A percentile compares a stretch with the other conserved stretches of the same genome.
phyloP scores from a whole-genome alignment of 2,329 filamentous ascomycete species.

The Arthrocladium fulminans region DNA sequence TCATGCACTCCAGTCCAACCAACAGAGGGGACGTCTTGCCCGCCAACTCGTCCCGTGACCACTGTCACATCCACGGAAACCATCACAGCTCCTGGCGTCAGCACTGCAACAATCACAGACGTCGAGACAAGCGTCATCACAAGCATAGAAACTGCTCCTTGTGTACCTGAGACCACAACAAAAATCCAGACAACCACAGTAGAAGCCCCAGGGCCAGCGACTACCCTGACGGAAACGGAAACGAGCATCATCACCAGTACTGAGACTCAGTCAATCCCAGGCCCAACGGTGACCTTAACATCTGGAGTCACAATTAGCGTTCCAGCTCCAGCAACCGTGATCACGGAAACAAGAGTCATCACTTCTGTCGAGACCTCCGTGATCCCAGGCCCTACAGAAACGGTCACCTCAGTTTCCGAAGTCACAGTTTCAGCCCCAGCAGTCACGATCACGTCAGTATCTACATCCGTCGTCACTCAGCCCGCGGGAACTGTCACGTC shows the following conservation, averaged over 20 bases:
- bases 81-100: neutral
- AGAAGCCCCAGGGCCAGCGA: neutral
- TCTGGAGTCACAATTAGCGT: neutral
- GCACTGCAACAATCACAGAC: neutral
- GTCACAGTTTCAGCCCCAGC: neutral
- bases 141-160: neutral
- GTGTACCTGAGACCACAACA: neutral
- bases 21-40: neutral
- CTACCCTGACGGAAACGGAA: neutral
- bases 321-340: neutral
- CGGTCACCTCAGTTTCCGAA: constrained; percentile 2
- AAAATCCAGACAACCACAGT: neutral
- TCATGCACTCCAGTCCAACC: neutral
- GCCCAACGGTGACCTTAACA: neutral
- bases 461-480: neutral
- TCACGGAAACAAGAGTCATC: neutral
- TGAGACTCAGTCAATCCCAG: neutral
- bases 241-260: neutral
- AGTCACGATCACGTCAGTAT: neutral
- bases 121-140: neutral
- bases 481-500: neutral
- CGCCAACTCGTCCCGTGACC: neutral
- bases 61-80: neutral
- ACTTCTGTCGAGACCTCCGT: neutral
- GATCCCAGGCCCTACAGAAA: neutral